These are phyloP conservation scores for Zygosaccharomyces rouxii DNA, from an alignment of 805 yeast genomes.

Conservation along the genomic window DNA sequence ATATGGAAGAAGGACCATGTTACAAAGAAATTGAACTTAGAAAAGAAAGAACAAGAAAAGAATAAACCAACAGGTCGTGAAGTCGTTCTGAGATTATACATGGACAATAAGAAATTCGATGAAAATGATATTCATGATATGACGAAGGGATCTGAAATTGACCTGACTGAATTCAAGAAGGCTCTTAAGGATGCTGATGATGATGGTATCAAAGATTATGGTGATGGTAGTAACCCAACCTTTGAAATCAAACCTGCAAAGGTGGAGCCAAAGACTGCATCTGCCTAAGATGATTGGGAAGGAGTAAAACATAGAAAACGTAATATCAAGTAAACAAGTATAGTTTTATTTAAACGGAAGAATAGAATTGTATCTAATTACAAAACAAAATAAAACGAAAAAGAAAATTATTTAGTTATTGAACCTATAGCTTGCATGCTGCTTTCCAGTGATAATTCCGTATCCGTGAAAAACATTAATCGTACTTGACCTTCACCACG, in stretches of 20 bases:
- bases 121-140: slow-evolving; percentile 39
- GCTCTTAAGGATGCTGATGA: slow-evolving; percentile 37
- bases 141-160: slow-evolving; percentile 40
- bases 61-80: slow-evolving; percentile 64
- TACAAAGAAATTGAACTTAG: slow-evolving; percentile 48
- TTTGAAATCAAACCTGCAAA: slow-evolving; percentile 28
- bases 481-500: slow-evolving; percentile 19
- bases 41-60: slow-evolving; percentile 40
- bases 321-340: neutral
- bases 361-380: slow-evolving; percentile 3
- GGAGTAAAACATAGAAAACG: neutral
- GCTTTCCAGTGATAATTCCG: slow-evolving; percentile 24
- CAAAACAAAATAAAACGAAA: neutral
- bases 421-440: slow-evolving; percentile 12
- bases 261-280: slow-evolving; percentile 14
- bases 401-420: too few species aligned
- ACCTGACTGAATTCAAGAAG: slow-evolving; percentile 40
- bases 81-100: slow-evolving; percentile 55
- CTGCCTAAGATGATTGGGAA: slow-evolving; percentile 14
- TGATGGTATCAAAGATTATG: slow-evolving; percentile 60
- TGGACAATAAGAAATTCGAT: slow-evolving; percentile 53
- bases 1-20: slow-evolving; percentile 77
- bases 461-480: slow-evolving; percentile 32
- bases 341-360: neutral
- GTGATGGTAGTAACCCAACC: slow-evolving; percentile 53